Base-by-base conservation (phyloP, 2,329 filamentous ascomycete species). In the Bretziella fagacearum region DNA sequence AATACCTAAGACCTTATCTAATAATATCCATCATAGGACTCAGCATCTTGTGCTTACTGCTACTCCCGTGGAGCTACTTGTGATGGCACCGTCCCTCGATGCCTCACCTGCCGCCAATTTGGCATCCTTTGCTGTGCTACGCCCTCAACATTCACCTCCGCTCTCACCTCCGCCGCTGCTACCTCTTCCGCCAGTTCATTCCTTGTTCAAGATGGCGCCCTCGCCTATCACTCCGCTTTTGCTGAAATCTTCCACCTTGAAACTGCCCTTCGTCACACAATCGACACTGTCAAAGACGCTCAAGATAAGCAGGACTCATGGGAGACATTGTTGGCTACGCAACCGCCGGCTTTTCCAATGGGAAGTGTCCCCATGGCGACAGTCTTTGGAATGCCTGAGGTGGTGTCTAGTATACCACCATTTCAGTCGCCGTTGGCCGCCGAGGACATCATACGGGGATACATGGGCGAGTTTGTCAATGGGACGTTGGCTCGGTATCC, bases 381-480 rank as follows among this genome's bases (percentile, higher is more conserved):
- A 18, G 15, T 37, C 5, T n/a, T 43, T 6, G 26, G 25, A 15
- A 30, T 20, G 35, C 18, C 22, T 11, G 30, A 37, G 32, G 7
- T 46, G 13, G 17, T 46, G 27, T 17, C 44, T 3, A 23, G 18
- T 2, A 20, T 11, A 11, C 20, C 44, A 8, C n/a, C 15, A 6
- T 26, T 26, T 20, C 18, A 25, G 8, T 37, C 25, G 13, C 10
- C 20, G n/a, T 23, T 46, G 25, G 8, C 23, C n/a, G 33, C 35
- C 23, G 22, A 40, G 1, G 18, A 48, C 11, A 26, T 48, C n/a
- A 26, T 48, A 20, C 13, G 22, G 13, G 46, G 46, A 6, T 48
- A 48, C 26, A 37, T 48, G 30, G 39, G 39, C 27, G 46, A 48
- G 18, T 43, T 48, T 37, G 39, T 48, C 8, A 43, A 23, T 11